Conservation (phyloP, 1,284 basidiomycete species). For the Porogramme epimiltina region DNA sequence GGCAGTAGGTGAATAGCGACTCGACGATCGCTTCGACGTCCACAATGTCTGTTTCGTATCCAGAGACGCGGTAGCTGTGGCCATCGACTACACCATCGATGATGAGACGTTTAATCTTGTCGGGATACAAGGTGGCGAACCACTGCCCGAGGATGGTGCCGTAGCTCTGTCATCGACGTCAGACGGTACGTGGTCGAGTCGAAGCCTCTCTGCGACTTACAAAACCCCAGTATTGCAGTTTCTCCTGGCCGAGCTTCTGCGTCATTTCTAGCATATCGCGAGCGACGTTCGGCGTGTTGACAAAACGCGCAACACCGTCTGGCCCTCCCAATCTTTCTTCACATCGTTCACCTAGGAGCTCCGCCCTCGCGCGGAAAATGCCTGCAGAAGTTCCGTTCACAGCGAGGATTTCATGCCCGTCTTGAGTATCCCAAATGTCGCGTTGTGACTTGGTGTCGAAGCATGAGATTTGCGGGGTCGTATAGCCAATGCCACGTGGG, state of each 20-base stretch:
- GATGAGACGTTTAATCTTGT: conserved; percentile 35
- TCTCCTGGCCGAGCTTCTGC: conserved; percentile 44
- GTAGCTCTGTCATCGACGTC: conserved; percentile 33
- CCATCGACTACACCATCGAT: conserved; percentile 33
- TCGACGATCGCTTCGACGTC: conserved; percentile 30
- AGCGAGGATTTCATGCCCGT: conserved; percentile 1
- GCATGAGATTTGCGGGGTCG: conserved; percentile 15
- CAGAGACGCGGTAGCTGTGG: conserved; percentile 24
- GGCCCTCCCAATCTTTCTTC: conserved; percentile 22
- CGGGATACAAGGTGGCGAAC: conserved; percentile 51
- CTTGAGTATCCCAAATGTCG: conserved; percentile 11
- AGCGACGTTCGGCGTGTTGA: conserved; percentile 48
- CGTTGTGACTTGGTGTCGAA: conserved; percentile 17
- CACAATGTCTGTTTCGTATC: conserved; percentile 25
- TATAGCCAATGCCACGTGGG: conserved; percentile 30
- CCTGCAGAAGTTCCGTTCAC: not conserved
- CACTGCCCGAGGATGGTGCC: conserved; percentile 44
- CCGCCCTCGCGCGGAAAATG: not conserved
- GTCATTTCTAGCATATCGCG: conserved; percentile 53
- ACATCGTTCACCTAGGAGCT: conserved; percentile 13
- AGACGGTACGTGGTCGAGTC: not conserved
- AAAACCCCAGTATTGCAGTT: conserved; percentile 57
- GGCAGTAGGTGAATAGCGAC: conserved; percentile 38
- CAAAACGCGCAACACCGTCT: conserved; percentile 35
- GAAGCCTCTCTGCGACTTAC: conserved; percentile 28